These are phyloP conservation scores for Diaporthe citrichinensis DNA, from an alignment of 2,329 filamentous ascomycete species.

Conservation along the genomic window DNA sequence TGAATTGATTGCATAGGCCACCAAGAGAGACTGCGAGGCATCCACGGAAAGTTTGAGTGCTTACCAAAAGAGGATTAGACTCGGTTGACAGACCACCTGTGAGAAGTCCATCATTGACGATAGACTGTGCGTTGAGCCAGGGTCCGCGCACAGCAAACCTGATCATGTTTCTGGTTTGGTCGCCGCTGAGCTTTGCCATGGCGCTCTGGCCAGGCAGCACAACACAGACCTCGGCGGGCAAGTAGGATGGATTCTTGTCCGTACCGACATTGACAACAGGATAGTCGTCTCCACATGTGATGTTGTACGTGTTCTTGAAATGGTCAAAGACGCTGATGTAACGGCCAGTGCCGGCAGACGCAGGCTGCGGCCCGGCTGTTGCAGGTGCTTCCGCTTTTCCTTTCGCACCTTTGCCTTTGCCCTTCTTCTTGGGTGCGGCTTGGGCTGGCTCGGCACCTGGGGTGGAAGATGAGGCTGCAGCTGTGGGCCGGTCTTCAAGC, in stretches of 20 bases:
- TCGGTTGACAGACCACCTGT: slow-evolving; percentile 61
- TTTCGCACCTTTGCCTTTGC: slow-evolving; percentile 34
- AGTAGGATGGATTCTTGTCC: slow-evolving; percentile 64
- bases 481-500: slow-evolving; percentile 49
- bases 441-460: slow-evolving; percentile 13
- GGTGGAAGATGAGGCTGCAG: neutral
- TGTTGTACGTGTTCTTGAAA: slow-evolving; percentile 58
- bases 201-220: slow-evolving; percentile 70
- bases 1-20: slow-evolving; percentile 53
- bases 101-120: slow-evolving; percentile 63
- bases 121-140: slow-evolving; percentile 67
- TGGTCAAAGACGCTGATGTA: slow-evolving; percentile 68
- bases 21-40: slow-evolving; percentile 12
- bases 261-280: slow-evolving; percentile 75
- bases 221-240: slow-evolving; percentile 70
- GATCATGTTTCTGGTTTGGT: slow-evolving; percentile 72
- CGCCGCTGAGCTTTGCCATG: slow-evolving; percentile 58
- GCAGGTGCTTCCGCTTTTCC: slow-evolving; percentile 15
- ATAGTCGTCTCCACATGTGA: slow-evolving; percentile 49
- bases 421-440: slow-evolving; percentile 35
- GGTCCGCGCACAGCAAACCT: slow-evolving; percentile 71
- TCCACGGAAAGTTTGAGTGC: neutral
- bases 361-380: slow-evolving; percentile 26
- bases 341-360: slow-evolving; percentile 29
- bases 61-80: slow-evolving; percentile 56